Conservation (phyloP, 1,284 basidiomycete species). For the Athelia psychrophila region DNA sequence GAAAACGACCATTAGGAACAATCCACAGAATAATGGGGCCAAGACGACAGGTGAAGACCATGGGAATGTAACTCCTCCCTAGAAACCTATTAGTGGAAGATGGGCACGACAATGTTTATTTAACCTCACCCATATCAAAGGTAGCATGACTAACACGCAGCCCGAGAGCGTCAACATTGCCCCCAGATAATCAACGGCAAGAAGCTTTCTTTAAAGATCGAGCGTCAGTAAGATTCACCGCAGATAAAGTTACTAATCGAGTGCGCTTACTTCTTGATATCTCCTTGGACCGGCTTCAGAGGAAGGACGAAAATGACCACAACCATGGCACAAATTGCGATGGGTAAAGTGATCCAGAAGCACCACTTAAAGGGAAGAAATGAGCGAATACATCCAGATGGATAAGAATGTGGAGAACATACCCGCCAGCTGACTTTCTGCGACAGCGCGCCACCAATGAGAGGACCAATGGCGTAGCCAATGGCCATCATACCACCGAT, state of each 20-base stretch:
- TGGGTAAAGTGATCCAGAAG: conserved; percentile 67
- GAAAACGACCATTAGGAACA: conserved; percentile 55
- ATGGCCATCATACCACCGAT: conserved; percentile 50
- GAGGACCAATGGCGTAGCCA: conserved; percentile 46
- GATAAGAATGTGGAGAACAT: conserved; percentile 14
- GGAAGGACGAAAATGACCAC: conserved; percentile 64
- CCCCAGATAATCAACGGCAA: conserved; percentile 68
- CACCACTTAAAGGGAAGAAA: conserved; percentile 40
- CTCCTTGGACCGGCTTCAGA: conserved; percentile 60
- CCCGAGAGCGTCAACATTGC: conserved; percentile 55
- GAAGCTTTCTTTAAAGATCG: conserved; percentile 48
- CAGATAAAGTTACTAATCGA: background rate
- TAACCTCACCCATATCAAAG: conserved; percentile 65
- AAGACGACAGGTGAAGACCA: conserved; percentile 66
- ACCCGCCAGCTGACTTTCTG: conserved; percentile 64
- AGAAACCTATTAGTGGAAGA: conserved; percentile 6
- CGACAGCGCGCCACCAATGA: conserved; percentile 55
- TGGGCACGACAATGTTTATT: conserved; percentile 3
- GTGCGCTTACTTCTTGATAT: conserved; percentile 39
- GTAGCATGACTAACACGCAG: conserved; percentile 63
- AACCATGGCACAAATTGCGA: conserved; percentile 48
- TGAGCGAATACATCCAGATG: background rate
- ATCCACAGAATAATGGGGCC: conserved; percentile 56
- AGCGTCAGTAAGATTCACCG: conserved; percentile 1
- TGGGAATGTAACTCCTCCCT: conserved; percentile 69